Conservation (phyloP, 257 asterid genomes). For the Ilex aquifolium region DNA sequence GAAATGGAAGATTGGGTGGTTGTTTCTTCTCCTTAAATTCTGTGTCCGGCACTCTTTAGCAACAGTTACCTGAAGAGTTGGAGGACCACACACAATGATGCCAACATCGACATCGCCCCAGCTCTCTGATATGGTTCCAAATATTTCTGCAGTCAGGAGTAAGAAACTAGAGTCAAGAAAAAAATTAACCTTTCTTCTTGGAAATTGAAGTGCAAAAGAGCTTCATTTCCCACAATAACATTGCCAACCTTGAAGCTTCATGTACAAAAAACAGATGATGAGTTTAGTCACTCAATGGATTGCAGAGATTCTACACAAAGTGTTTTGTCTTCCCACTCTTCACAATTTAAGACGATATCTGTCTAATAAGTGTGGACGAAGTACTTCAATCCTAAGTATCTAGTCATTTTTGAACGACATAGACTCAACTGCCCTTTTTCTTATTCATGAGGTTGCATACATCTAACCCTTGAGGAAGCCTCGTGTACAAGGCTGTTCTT, state of each 20-base stretch:
- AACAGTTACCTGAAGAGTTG: constrained; percentile 57
- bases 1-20: constrained; percentile 66
- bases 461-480: too few species aligned
- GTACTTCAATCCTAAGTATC: background rate
- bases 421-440: too few species aligned
- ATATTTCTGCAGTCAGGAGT: constrained; percentile 40
- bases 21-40: constrained; percentile 40
- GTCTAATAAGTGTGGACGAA: background rate
- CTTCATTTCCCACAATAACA: background rate
- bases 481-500: too few species aligned
- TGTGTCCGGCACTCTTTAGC: constrained; percentile 63
- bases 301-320: too few species aligned
- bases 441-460: too few species aligned
- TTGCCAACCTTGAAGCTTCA: background rate
- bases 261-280: background rate
- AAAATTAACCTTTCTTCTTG: background rate
- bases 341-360: background rate
- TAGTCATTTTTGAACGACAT: background rate
- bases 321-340: background rate
- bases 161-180: background rate
- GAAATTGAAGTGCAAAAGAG: background rate
- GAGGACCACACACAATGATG: constrained; percentile 75
- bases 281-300: background rate
- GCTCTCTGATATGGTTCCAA: constrained; percentile 34
- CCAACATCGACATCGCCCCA: constrained; percentile 80